Evolutionary conservation across 345 rosid species (phyloP).

Genomic region (Eucalyptus erythrocorys): DNA sequence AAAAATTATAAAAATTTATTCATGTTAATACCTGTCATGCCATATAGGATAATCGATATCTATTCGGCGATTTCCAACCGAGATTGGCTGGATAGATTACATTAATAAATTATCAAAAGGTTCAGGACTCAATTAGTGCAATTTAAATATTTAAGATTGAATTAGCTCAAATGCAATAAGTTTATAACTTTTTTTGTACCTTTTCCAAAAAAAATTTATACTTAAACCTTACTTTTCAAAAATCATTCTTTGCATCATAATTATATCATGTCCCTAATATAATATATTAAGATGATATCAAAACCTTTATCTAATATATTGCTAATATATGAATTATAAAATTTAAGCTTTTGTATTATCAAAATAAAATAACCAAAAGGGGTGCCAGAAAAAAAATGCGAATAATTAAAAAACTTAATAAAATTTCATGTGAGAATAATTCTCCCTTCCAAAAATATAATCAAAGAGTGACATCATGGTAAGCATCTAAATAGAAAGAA

Average conservation of each 20-base stretch:
- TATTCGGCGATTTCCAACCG: too few relatives aligned
- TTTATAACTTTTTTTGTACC: too few relatives aligned
- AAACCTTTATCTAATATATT: background rate
- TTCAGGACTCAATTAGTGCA: too few relatives aligned
- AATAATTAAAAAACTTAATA: background rate
- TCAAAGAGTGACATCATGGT: background rate
- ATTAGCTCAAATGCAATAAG: too few relatives aligned
- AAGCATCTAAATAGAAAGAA: background rate
- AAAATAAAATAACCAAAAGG: background rate
- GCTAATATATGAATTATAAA: background rate
- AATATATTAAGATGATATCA: background rate
- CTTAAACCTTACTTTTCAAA: background rate
- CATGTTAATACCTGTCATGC: too few relatives aligned
- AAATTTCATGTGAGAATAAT: background rate
- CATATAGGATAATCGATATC: too few relatives aligned
- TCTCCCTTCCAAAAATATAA: background rate
- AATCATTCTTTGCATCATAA: background rate
- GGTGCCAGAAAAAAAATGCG: background rate
- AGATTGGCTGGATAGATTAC: too few relatives aligned
- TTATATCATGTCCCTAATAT: background rate
- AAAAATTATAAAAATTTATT: too few relatives aligned
- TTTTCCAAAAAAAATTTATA: too few relatives aligned
- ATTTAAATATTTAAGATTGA: too few relatives aligned
- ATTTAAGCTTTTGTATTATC: background rate
- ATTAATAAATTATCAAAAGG: too few relatives aligned